phyloP scores from a whole-genome alignment of 768 basidiomycete species.

The Boletus tylopilopsis region DNA sequence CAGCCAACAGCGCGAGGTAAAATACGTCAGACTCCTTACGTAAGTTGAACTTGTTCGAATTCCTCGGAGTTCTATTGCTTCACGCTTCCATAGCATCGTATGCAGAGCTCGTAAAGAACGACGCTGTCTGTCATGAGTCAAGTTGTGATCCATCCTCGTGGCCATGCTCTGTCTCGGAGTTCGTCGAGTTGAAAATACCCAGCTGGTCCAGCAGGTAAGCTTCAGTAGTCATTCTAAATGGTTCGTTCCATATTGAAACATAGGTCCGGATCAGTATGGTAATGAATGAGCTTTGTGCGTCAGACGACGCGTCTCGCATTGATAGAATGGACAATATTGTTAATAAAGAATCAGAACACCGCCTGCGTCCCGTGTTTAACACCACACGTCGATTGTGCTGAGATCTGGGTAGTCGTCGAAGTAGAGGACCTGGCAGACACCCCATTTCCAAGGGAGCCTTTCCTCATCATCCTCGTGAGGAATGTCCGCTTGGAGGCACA shows the following conservation, averaged over 20 bases:
- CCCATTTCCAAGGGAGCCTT: conserved; percentile 1
- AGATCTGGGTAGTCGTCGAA: conserved; percentile 2
- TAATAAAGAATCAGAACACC: neutral
- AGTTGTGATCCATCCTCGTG: neutral
- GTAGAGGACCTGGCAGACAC: neutral
- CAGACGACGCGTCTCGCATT: neutral
- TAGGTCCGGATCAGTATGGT: neutral
- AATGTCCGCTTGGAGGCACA: neutral
- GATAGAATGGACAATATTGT: neutral
- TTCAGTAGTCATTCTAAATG: neutral
- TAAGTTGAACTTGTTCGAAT: no score
- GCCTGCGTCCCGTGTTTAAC: neutral
- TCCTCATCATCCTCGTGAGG: conserved; percentile 5
- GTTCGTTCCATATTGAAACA: neutral
- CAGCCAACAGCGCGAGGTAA: no score
- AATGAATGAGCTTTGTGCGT: neutral
- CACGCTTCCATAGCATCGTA: neutral
- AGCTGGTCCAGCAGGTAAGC: conserved; percentile 1
- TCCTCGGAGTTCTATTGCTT: no score
- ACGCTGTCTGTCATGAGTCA: neutral
- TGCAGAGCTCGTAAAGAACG: neutral
- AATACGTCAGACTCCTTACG: no score
- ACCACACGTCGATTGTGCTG: conserved; percentile 1
- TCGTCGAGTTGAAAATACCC: conserved; percentile 4
- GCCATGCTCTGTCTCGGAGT: neutral